A percentile compares a stretch with the other conserved stretches of the same genome.
phyloP scores from a whole-genome alignment of 202 grass and related monocot species.

The Carex sylvatica region DNA sequence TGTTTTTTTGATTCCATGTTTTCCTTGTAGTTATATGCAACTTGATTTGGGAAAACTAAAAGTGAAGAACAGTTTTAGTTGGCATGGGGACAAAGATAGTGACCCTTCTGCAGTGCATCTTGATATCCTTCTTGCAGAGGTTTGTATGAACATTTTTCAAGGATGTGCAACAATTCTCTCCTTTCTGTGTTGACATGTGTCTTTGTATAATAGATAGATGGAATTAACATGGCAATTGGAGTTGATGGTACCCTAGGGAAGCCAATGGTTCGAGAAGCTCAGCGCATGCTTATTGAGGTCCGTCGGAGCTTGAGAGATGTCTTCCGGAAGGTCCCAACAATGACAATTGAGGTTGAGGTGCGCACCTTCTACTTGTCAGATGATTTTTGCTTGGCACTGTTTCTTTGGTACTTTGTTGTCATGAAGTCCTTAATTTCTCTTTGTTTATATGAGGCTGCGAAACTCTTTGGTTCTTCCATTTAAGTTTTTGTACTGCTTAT shows the following conservation, averaged over 20 bases:
- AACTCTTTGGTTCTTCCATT: background rate
- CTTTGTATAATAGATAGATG: conserved; percentile 71
- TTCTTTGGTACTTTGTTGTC: background rate
- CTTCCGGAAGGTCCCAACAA: conserved; percentile 75
- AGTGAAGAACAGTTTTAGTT: conserved; percentile 76
- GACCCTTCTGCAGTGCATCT: conserved; percentile 84
- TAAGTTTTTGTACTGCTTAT: background rate
- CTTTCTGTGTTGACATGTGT: conserved; percentile 31
- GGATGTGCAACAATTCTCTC: conserved; percentile 8
- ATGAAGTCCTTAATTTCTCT: background rate
- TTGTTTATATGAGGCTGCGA: conserved; percentile 8
- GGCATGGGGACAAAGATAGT: conserved; percentile 84
- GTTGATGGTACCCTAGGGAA: conserved; percentile 69
- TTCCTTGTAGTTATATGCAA: conserved; percentile 84
- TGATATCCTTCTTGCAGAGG: conserved; percentile 92
- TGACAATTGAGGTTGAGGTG: conserved; percentile 80
- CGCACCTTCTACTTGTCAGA: conserved; percentile 21
- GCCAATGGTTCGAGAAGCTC: conserved; percentile 80
- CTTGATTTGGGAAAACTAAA: conserved; percentile 92
- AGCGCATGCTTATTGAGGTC: conserved; percentile 76
- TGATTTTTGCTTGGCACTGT: background rate
- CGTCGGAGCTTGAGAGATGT: conserved; percentile 90
- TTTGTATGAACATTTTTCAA: conserved; percentile 31
- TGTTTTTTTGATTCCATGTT: background rate
- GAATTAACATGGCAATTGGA: conserved; percentile 96